These are phyloP conservation scores for Solanum lycopersicoides DNA, from an alignment of 257 asterid species.

Conservation along the genomic window DNA sequence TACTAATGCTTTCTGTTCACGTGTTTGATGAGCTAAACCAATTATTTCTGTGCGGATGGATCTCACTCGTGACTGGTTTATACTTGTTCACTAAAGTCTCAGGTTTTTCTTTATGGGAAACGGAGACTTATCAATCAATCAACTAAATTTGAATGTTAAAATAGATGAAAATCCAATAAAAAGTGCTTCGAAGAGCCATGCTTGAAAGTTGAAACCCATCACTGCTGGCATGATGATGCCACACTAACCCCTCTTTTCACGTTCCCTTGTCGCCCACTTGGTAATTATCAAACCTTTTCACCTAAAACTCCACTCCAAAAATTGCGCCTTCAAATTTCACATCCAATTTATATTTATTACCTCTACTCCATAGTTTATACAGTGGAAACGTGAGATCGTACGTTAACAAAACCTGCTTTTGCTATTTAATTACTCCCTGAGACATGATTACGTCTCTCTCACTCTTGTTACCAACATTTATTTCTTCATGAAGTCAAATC, in stretches of 20 bases:
- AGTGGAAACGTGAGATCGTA: not conserved
- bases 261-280: not conserved
- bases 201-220: not conserved
- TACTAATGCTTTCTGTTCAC: not conserved
- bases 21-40: not conserved
- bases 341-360: not conserved
- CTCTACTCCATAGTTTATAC: not conserved
- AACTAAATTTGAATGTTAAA: not conserved
- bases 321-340: slow-evolving; percentile 27
- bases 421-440: not conserved
- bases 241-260: not conserved
- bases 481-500: not conserved
- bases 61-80: not conserved
- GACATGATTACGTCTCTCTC: not conserved
- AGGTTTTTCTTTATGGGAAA: not conserved
- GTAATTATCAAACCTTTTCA: not conserved
- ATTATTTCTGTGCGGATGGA: not conserved
- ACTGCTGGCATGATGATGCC: not conserved
- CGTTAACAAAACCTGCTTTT: not conserved
- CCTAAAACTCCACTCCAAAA: slow-evolving; percentile 14
- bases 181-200: not conserved
- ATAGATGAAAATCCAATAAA: not conserved
- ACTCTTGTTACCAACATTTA: not conserved
- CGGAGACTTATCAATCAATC: not conserved
- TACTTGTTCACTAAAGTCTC: not conserved